A percentile compares a stretch with the other conserved stretches of the same genome.
These are phyloP conservation scores for Aureobasidium sp. DNA, from an alignment of 2,329 filamentous ascomycete species.

Conservation along the genomic window DNA sequence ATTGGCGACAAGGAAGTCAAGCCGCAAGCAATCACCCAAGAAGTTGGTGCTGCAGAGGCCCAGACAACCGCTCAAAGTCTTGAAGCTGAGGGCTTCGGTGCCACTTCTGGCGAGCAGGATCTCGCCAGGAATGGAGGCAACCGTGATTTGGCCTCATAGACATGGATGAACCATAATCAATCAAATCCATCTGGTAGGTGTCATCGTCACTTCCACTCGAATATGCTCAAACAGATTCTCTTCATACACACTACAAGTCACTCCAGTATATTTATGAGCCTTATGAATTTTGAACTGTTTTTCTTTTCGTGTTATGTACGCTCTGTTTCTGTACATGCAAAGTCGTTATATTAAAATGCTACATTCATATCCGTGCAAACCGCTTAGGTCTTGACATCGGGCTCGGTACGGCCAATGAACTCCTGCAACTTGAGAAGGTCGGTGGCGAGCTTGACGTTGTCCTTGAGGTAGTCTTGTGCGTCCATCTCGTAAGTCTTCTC, in stretches of 20 bases:
- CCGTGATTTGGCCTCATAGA: not conserved
- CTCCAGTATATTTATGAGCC: not conserved
- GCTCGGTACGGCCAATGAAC: conserved; percentile 84
- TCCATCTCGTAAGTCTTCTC: conserved; percentile 69
- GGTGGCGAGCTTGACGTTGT: conserved; percentile 78
- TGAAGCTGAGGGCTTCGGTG: not conserved
- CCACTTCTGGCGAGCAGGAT: not conserved
- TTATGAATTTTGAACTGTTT: not conserved
- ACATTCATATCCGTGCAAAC: not conserved
- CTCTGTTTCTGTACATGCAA: conserved; percentile 6
- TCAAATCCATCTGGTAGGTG: not conserved
- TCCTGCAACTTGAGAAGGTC: conserved; percentile 88
- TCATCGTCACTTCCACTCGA: not conserved
- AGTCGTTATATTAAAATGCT: conserved; percentile 11
- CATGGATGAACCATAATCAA: not conserved
- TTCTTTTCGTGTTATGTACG: conserved; percentile 5
- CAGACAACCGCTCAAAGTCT: not conserved
- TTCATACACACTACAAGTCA: not conserved
- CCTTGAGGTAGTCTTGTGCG: conserved; percentile 89
- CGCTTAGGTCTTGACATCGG: conserved; percentile 85
- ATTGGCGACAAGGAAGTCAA: conserved; percentile 48
- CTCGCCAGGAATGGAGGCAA: not conserved
- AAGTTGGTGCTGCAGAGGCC: conserved; percentile 24
- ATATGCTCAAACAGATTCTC: too few relatives aligned
- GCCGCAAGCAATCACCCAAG: conserved; percentile 47